Conservation (phyloP, 2,329 filamentous ascomycete genomes). For the Stenocarpella maydis region DNA sequence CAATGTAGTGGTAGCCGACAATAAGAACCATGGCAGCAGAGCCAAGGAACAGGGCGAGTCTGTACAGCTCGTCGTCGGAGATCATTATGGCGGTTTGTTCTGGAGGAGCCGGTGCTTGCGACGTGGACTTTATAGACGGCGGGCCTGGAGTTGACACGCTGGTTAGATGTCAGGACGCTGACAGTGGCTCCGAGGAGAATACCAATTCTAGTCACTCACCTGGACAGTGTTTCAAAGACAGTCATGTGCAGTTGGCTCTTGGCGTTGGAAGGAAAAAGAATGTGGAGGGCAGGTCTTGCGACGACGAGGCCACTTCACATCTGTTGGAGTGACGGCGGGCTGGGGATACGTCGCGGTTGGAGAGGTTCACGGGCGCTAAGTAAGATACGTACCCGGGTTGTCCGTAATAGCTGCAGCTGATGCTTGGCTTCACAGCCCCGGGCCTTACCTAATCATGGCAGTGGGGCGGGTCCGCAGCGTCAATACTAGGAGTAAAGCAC, state of each 20-base stretch:
- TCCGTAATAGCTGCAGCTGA: not conserved
- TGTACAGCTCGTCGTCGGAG: conserved; percentile 89
- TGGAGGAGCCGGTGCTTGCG: not conserved
- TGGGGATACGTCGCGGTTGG: not conserved
- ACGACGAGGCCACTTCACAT: conserved; percentile 26
- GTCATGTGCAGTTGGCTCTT: not conserved
- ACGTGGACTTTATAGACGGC: not conserved
- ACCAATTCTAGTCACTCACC: not conserved
- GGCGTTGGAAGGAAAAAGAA: conserved; percentile 10
- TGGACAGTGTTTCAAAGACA: not conserved
- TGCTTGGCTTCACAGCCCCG: not conserved
- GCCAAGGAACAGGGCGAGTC: conserved; percentile 91
- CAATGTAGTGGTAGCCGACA: conserved; percentile 94
- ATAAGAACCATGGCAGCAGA: conserved; percentile 90
- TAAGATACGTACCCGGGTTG: not conserved
- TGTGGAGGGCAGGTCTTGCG: not conserved
- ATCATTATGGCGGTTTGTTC: conserved; percentile 74
- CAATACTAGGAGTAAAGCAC: conserved; percentile 2
- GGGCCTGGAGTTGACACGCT: conserved; percentile 17
- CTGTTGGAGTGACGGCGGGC: conserved; percentile 27
- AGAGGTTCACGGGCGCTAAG: not conserved
- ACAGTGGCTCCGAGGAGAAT: not conserved
- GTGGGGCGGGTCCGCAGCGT: conserved; percentile 27
- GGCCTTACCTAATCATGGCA: conserved; percentile 3
- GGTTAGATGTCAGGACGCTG: not conserved